Conservation (phyloP, 306 rosid genomes). For the Adenanthera pavonina region DNA sequence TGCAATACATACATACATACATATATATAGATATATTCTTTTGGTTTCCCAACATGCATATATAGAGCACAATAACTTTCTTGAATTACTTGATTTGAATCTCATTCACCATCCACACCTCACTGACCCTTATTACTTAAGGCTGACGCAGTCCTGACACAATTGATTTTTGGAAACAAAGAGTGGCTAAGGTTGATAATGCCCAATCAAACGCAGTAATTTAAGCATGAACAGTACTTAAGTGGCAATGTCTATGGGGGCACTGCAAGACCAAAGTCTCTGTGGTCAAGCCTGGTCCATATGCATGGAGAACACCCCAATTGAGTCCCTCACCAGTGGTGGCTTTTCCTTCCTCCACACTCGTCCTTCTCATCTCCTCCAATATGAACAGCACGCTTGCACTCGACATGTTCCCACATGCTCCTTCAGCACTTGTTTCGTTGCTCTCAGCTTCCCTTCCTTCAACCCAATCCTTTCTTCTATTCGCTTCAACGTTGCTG, state of each 20-base stretch:
- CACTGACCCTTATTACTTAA: background rate
- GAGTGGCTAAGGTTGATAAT: too few species aligned
- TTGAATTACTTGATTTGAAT: background rate
- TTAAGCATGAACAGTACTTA: too few species aligned
- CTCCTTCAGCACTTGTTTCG: slow-evolving; percentile 41
- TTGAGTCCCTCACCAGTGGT: slow-evolving; percentile 48
- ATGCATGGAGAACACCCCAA: slow-evolving; percentile 41
- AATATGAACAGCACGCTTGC: slow-evolving; percentile 35
- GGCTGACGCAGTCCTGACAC: background rate
- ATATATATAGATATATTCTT: background rate
- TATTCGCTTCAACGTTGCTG: slow-evolving; percentile 39
- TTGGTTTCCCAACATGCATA: background rate
- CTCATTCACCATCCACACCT: background rate
- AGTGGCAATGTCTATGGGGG: background rate
- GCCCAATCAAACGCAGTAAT: too few species aligned
- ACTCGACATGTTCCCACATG: slow-evolving; percentile 54
- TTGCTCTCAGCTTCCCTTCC: slow-evolving; percentile 44
- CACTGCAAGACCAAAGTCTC: background rate
- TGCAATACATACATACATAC: background rate
- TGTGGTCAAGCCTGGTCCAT: slow-evolving; percentile 38
- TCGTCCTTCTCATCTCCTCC: slow-evolving; percentile 50
- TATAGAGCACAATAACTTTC: background rate
- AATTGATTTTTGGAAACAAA: too few species aligned
- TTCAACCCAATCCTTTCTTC: slow-evolving; percentile 37
- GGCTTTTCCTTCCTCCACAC: slow-evolving; percentile 35